Conservation (phyloP, 805 yeast genomes). For the Hanseniaspora vineae region DNA sequence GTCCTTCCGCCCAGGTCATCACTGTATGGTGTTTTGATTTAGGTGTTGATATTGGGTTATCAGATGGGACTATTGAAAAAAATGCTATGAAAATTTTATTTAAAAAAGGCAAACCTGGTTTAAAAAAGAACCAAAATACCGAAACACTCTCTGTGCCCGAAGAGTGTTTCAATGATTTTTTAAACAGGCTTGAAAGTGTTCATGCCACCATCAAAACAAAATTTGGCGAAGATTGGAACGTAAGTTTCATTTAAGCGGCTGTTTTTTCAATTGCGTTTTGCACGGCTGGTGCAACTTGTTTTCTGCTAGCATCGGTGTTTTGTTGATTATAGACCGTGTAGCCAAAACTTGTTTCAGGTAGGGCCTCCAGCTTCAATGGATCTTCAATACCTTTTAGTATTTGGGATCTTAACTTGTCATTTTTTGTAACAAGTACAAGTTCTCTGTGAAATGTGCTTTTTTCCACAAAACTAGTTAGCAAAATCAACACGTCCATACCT, state of each 20-base stretch:
- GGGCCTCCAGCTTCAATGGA: slow-evolving; percentile 8
- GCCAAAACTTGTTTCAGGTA: slow-evolving; percentile 6
- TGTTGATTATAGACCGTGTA: slow-evolving; percentile 29
- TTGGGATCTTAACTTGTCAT: slow-evolving; percentile 8
- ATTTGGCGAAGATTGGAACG: slow-evolving; percentile 10
- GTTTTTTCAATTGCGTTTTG: slow-evolving; percentile 12
- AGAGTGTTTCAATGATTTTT: slow-evolving; percentile 10
- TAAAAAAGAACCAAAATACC: slow-evolving; percentile 8
- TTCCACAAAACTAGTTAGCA: slow-evolving; percentile 36
- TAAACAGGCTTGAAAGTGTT: slow-evolving; percentile 4
- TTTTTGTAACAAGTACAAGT: slow-evolving; percentile 21
- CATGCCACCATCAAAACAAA: slow-evolving; percentile 9
- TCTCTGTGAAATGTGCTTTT: slow-evolving; percentile 30
- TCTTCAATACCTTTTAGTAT: slow-evolving; percentile 6
- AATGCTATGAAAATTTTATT: slow-evolving; percentile 18
- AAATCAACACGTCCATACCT: slow-evolving; percentile 27
- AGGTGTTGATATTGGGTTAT: slow-evolving; percentile 11
- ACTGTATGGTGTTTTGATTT: slow-evolving; percentile 19
- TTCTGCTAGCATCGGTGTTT: slow-evolving; percentile 58
- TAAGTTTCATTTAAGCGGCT: slow-evolving; percentile 9
- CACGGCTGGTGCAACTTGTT: slow-evolving; percentile 66
- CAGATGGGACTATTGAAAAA: slow-evolving; percentile 2
- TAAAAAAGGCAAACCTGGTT: slow-evolving; percentile 4
- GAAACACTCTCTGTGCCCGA: slow-evolving; percentile 10
- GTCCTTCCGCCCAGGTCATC: slow-evolving; percentile 1